phyloP scores from a whole-genome alignment of 768 basidiomycete species.

The Termitomyces sp. region DNA sequence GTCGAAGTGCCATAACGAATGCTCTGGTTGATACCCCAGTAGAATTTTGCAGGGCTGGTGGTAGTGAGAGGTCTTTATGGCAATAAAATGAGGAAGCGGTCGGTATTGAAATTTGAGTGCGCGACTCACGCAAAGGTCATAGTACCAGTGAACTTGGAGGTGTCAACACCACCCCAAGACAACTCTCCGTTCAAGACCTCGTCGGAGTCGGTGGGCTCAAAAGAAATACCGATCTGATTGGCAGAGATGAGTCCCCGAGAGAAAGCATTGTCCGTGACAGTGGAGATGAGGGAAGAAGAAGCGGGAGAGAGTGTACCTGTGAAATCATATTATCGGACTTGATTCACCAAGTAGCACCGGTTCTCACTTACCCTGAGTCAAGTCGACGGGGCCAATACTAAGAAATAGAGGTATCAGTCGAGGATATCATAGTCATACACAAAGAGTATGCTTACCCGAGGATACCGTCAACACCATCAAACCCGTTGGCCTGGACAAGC shows the following conservation, averaged over 20 bases:
- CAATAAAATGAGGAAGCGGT: background rate
- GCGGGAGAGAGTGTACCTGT: too few species aligned
- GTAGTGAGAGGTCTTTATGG: conserved; percentile 36
- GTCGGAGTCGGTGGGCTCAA: too few species aligned
- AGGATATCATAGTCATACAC: background rate
- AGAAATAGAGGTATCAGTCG: background rate
- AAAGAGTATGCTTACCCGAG: conserved; percentile 39
- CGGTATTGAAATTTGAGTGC: background rate
- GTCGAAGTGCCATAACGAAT: conserved; percentile 42
- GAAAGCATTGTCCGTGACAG: conserved; percentile 53
- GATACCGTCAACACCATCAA: conserved; percentile 54
- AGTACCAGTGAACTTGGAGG: conserved; percentile 34
- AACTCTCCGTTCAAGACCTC: too few species aligned
- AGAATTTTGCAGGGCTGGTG: conserved; percentile 38
- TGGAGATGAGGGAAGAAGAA: conserved; percentile 30
- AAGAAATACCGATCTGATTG: conserved; percentile 44
- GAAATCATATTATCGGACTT: background rate
- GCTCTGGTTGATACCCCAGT: conserved; percentile 59
- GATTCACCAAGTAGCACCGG: too few species aligned
- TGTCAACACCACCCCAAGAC: conserved; percentile 47
- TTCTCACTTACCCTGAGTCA: conserved; percentile 37
- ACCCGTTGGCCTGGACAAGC: conserved; percentile 28
- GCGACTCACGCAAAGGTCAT: conserved; percentile 34
- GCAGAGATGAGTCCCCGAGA: conserved; percentile 29
- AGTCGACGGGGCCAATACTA: conserved; percentile 56